Percentiles rank a stretch among this genome's conserved stretches.
Evolutionary conservation across 306 rosid species (phyloP).

Genomic region (Vigna hirtella): DNA sequence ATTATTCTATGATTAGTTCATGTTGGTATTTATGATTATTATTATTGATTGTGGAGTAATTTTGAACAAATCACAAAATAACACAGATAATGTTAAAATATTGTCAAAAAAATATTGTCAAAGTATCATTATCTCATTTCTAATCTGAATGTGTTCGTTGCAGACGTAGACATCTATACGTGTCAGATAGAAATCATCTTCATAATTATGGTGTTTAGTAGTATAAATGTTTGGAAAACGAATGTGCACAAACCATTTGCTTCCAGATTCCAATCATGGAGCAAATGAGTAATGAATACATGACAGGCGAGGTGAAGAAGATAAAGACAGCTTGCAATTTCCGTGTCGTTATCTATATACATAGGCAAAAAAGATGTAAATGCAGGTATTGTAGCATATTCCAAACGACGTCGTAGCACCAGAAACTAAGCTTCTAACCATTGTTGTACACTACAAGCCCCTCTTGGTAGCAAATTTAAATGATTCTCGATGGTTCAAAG

Average conservation of each 20-base stretch:
- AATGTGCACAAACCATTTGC: conserved; percentile 1
- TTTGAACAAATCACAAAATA: too few relatives aligned
- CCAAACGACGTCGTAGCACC: neutral
- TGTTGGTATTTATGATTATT: too few relatives aligned
- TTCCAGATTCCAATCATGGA: neutral
- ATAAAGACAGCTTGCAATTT: neutral
- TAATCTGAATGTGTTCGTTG: too few relatives aligned
- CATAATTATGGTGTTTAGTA: neutral
- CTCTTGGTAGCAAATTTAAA: conserved; percentile 6
- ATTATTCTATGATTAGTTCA: too few relatives aligned
- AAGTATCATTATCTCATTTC: too few relatives aligned
- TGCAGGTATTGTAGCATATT: neutral
- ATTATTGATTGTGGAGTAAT: too few relatives aligned
- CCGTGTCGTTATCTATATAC: neutral
- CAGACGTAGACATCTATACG: too few relatives aligned
- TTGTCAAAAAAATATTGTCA: too few relatives aligned
- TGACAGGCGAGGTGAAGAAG: neutral
- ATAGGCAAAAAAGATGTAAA: neutral
- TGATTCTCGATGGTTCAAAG: neutral
- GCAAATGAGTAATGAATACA: neutral
- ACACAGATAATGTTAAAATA: too few relatives aligned
- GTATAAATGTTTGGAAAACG: neutral
- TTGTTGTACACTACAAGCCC: neutral
- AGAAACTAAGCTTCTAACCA: neutral
- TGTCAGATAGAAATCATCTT: neutral